Evolutionary conservation across 768 basidiomycete genomes (phyloP).

Genomic region (Panaeolus cyanescens): DNA sequence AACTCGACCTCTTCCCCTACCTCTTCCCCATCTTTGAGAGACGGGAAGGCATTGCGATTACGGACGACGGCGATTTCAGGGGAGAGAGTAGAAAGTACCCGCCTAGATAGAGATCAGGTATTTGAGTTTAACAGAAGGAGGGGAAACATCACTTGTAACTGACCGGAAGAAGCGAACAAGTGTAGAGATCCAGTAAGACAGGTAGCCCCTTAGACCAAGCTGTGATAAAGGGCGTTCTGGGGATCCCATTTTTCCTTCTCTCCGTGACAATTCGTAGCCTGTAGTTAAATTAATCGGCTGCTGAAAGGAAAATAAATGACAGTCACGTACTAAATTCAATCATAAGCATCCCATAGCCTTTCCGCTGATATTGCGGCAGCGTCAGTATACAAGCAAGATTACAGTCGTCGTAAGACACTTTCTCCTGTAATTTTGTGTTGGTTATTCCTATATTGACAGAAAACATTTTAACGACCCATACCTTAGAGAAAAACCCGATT

Average conservation of each 20-base stretch:
- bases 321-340: slow-evolving; percentile 92
- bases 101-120: slow-evolving; percentile 29
- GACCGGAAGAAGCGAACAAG: slow-evolving; percentile 85
- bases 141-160: slow-evolving; percentile 10
- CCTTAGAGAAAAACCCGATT: slow-evolving; percentile 73
- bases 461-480: slow-evolving; percentile 18
- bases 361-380: slow-evolving; percentile 88
- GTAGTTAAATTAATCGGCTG: neutral
- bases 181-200: slow-evolving; percentile 84
- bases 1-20: slow-evolving; percentile 21
- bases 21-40: slow-evolving; percentile 33
- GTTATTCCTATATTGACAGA: neutral
- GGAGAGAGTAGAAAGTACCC: slow-evolving; percentile 62
- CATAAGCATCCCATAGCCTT: slow-evolving; percentile 92
- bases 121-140: neutral
- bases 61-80: slow-evolving; percentile 49
- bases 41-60: slow-evolving; percentile 44
- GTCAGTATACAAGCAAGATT: slow-evolving; percentile 97
- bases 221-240: slow-evolving; percentile 96
- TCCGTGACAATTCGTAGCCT: slow-evolving; percentile 94
- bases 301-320: neutral
- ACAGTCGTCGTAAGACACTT: slow-evolving; percentile 93
- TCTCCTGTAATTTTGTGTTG: slow-evolving; percentile 60
- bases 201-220: slow-evolving; percentile 88
- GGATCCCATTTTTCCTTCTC: slow-evolving; percentile 78